Base-by-base conservation (phyloP, 1,284 basidiomycete species). In the Takashimella koratensis region DNA sequence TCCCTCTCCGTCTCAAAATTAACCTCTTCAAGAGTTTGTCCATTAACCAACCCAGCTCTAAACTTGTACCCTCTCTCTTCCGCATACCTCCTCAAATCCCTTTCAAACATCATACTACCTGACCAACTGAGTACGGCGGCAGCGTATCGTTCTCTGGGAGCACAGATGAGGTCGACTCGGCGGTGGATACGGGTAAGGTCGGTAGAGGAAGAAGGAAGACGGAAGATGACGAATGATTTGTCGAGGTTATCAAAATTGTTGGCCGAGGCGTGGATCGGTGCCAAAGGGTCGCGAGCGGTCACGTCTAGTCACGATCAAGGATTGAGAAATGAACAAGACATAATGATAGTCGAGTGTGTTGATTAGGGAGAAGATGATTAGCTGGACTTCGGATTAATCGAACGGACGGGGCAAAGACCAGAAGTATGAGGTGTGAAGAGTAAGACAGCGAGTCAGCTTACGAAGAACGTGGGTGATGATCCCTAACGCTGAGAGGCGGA, bases 101-200 rank as follows among this genome's bases (percentile, higher is more conserved):
- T 57, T 65, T 76, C 75, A 59, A 75, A 76, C 68, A 76, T 76
- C 75, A 75, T 76, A 55, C 73, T 75, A 3, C 75, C 75, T 6
- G 64, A 67, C 75, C 75, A 76, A 25, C 65, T 67, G 16, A 76
- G 60, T 3, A 75, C 68, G 2, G 73, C 70, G 10, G 70, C 65
- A 5, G 75, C 68, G 48, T 76, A 76, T 43, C 73, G 49, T 43
- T 68, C 63, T 19, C 56, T 63, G 10, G 75, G 71, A 0, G 73
- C 62, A 46, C 60, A 60, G 40, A 76, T 76, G 24, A 76, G 56
- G 53, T 76, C 75, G 1, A 76, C 75, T 10, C 73, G 56, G 12
- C 73, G 65, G 50, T 75, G 71, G 19, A 67, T 42, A 4, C 68
- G 45, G 39, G 57, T 60, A 16, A 56, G 45, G 4, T 26, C 36